A percentile compares a stretch with the other conserved stretches of the same genome.
phyloP scores from a whole-genome alignment of 2,329 filamentous ascomycete species.

The Grosmannia clavigera region DNA sequence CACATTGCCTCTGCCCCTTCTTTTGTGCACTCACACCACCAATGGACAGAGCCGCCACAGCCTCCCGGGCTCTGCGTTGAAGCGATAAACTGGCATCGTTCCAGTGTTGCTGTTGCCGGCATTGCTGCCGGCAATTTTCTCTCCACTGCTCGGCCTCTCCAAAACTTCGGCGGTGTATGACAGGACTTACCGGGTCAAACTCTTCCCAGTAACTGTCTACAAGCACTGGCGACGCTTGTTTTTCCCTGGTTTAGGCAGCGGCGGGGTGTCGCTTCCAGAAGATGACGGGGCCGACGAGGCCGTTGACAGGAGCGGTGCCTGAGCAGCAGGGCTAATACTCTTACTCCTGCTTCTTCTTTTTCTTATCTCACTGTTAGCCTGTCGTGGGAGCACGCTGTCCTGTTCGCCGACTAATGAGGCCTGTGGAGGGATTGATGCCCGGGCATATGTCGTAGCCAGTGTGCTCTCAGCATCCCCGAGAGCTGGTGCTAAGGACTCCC shows the following conservation, averaged over 20 bases:
- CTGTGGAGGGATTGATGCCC: not conserved
- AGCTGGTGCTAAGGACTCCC: not conserved
- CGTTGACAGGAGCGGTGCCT: not conserved
- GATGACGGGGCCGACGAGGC: not conserved
- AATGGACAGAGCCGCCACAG: not conserved
- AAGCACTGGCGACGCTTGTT: not conserved
- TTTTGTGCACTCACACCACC: not conserved
- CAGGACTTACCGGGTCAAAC: not conserved
- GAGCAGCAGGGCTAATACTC: not conserved
- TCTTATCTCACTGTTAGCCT: not conserved
- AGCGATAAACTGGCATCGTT: not conserved
- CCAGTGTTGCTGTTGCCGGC: too few species aligned
- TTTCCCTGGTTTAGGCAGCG: not conserved
- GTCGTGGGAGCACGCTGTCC: not conserved
- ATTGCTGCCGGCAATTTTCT: not conserved
- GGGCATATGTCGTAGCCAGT: not conserved
- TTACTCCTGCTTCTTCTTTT: not conserved
- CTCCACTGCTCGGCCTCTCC: not conserved
- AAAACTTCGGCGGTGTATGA: not conserved
- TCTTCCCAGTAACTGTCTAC: not conserved
- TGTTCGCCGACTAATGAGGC: not conserved
- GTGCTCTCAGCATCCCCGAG: not conserved
- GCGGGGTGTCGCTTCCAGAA: not conserved
- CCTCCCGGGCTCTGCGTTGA: not conserved
- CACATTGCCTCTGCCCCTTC: not conserved